phyloP scores from a whole-genome alignment of 176 grass and related monocot genomes.

The Microstegium vimineum region DNA sequence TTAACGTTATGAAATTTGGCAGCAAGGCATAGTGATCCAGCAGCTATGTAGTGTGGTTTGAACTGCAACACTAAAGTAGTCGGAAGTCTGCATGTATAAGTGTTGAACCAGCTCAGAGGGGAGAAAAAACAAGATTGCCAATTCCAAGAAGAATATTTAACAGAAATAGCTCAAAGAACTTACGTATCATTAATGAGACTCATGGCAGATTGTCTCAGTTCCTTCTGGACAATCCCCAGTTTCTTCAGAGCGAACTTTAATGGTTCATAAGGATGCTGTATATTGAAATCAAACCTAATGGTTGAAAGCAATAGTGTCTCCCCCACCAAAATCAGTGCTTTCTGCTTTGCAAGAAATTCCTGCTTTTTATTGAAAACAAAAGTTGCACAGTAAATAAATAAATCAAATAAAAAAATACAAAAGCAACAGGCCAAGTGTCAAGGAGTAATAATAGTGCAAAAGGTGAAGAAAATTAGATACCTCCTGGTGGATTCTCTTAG shows the following conservation, averaged over 20 bases:
- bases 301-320: constrained; percentile 65
- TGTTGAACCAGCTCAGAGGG: not conserved
- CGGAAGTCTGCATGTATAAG: constrained; percentile 28
- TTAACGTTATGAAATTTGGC: constrained; percentile 38
- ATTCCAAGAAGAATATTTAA: constrained; percentile 1
- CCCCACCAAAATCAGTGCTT: constrained; percentile 48
- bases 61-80: constrained; percentile 51
- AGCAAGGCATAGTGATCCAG: constrained; percentile 44
- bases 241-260: constrained; percentile 52
- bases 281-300: constrained; percentile 68
- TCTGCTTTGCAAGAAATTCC: constrained; percentile 55
- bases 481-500: constrained; percentile 48
- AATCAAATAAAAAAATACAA: constrained; percentile 15
- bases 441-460: not conserved
- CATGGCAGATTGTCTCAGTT: constrained; percentile 47
- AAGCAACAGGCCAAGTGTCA: constrained; percentile 10
- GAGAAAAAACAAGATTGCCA: constrained; percentile 3
- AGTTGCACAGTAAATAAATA: not conserved
- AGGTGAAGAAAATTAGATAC: constrained; percentile 7
- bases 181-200: constrained; percentile 58
- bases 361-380: constrained; percentile 22
- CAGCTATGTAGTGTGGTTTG: constrained; percentile 60
- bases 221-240: constrained; percentile 44
- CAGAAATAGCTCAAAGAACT: not conserved
- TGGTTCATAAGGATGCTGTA: constrained; percentile 59